These are phyloP conservation scores for Naumovozyma dairenensis DNA, from an alignment of 805 yeast species.

Conservation along the genomic window DNA sequence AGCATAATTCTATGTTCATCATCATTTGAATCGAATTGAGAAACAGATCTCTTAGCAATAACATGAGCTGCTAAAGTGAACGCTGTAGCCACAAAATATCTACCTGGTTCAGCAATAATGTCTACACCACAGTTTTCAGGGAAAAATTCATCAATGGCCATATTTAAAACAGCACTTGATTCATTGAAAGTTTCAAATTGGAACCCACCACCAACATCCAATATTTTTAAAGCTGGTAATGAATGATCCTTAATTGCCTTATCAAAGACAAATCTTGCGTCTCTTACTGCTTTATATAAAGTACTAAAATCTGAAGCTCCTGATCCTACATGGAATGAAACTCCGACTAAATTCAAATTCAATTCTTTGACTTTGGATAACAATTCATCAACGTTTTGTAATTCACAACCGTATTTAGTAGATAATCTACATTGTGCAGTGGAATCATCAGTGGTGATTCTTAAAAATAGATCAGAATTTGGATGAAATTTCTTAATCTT, in stretches of 20 bases:
- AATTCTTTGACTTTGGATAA: slow-evolving; percentile 53
- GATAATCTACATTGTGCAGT: slow-evolving; percentile 78
- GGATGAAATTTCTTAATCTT: slow-evolving; percentile 66
- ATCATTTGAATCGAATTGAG: too few species aligned
- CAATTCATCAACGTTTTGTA: slow-evolving; percentile 43
- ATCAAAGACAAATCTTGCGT: slow-evolving; percentile 61
- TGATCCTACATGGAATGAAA: slow-evolving; percentile 93
- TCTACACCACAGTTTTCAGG: slow-evolving; percentile 35
- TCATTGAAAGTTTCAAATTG: slow-evolving; percentile 49
- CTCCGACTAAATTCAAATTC: slow-evolving; percentile 63
- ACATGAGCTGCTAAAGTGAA: slow-evolving; percentile 78
- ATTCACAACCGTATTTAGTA: slow-evolving; percentile 79
- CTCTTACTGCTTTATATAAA: slow-evolving; percentile 59
- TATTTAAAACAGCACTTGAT: slow-evolving; percentile 47
- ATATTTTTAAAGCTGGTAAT: slow-evolving; percentile 35
- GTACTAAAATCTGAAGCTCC: slow-evolving; percentile 72
- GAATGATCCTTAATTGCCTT: slow-evolving; percentile 40
- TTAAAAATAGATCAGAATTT: slow-evolving; percentile 55
- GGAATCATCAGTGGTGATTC: slow-evolving; percentile 85
- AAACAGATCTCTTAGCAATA: slow-evolving; percentile 65
- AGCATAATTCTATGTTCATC: slow-evolving; percentile 48
- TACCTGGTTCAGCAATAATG: slow-evolving; percentile 89
- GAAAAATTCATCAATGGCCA: slow-evolving; percentile 49
- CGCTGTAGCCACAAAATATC: slow-evolving; percentile 77
- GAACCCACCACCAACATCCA: slow-evolving; percentile 95